These are phyloP conservation scores for Quercus alba DNA, from an alignment of 306 rosid genomes.

Conservation along the genomic window DNA sequence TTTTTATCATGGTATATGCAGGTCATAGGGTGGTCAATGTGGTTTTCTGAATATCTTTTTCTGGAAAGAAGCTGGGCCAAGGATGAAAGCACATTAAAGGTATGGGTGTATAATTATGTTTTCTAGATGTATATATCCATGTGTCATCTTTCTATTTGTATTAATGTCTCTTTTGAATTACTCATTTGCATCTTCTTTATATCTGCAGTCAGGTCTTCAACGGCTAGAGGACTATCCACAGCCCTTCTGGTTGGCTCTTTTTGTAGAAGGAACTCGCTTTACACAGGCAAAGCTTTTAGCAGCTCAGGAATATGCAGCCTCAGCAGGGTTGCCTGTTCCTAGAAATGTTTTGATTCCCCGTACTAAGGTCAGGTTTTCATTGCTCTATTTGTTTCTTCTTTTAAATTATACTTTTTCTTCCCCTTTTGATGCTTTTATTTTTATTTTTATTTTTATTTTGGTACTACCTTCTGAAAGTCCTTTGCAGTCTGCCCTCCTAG, in stretches of 20 bases:
- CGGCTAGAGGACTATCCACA: conserved; percentile 71
- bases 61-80: conserved; percentile 96
- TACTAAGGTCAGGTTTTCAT: conserved; percentile 60
- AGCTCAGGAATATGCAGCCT: conserved; percentile 84
- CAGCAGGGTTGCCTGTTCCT: conserved; percentile 71
- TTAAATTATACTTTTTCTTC: background rate
- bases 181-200: conserved; percentile 24
- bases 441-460: background rate
- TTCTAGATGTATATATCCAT: background rate
- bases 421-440: background rate
- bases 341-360: conserved; percentile 94
- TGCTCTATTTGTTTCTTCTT: background rate
- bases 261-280: conserved; percentile 97
- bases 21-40: conserved; percentile 99
- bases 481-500: too few relatives aligned
- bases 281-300: conserved; percentile 82
- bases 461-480: too few relatives aligned
- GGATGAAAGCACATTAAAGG: conserved; percentile 90
- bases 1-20: conserved; percentile 18
- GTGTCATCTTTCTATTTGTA: background rate
- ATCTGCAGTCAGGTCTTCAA: conserved; percentile 74
- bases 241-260: conserved; percentile 96
- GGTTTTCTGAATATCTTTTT: conserved; percentile 94
- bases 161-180: conserved; percentile 5
- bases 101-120: conserved; percentile 21